Conservation (phyloP, 2,329 filamentous ascomycete genomes). For the Talaromyces sp. region DNA sequence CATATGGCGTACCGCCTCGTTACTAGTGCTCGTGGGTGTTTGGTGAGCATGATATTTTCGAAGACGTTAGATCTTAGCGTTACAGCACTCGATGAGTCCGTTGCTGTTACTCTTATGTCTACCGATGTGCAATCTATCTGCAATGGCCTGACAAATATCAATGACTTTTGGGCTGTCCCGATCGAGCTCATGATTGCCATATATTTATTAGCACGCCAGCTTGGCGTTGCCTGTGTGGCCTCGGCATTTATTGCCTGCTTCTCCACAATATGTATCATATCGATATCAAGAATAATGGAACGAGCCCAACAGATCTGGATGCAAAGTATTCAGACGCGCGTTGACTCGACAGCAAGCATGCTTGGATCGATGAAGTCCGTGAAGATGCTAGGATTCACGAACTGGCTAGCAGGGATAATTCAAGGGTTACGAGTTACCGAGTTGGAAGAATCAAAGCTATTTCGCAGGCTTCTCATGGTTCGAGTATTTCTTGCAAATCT, state of each 20-base stretch:
- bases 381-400: conserved; percentile 43
- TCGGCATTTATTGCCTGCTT: background rate
- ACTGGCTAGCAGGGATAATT: conserved; percentile 32
- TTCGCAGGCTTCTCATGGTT: conserved; percentile 18
- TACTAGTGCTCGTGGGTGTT: background rate
- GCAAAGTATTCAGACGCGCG: conserved; percentile 28
- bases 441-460: conserved; percentile 31
- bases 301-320: conserved; percentile 30
- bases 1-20: conserved; percentile 11
- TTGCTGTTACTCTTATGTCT: conserved; percentile 12
- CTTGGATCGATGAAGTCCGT: conserved; percentile 45
- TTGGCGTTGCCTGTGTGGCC: conserved; percentile 4
- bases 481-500: conserved; percentile 1
- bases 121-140: conserved; percentile 10
- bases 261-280: background rate
- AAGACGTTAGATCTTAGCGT: conserved; percentile 10
- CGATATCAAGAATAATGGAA: conserved; percentile 3
- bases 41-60: conserved; percentile 3
- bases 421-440: conserved; percentile 41
- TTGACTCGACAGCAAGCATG: conserved; percentile 30
- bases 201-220: conserved; percentile 8
- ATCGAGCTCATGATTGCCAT: conserved; percentile 6
- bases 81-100: conserved; percentile 7
- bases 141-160: background rate
- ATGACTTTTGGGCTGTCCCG: conserved; percentile 9